phyloP scores from a whole-genome alignment of 2,329 filamentous ascomycete species.

The Aspergillus glaucus region DNA sequence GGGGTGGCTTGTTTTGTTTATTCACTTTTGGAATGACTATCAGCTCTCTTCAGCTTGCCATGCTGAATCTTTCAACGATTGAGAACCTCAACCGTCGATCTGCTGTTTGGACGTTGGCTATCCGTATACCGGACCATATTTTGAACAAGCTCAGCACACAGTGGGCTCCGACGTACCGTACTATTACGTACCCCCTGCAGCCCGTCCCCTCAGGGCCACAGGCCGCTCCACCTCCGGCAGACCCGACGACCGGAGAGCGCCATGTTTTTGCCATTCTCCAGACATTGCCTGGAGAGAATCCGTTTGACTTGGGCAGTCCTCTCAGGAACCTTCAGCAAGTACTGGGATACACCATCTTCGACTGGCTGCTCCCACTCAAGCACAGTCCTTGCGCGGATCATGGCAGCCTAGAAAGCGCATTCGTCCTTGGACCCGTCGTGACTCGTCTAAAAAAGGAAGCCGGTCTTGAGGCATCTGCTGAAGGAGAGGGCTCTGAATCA shows the following conservation, averaged over 20 bases:
- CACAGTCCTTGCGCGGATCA: slow-evolving; percentile 69
- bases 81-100: slow-evolving; percentile 62
- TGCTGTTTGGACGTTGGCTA: slow-evolving; percentile 65
- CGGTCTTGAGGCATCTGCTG: slow-evolving; percentile 23
- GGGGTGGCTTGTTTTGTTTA: slow-evolving; percentile 65
- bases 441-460: slow-evolving; percentile 47
- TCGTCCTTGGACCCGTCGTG: slow-evolving; percentile 59
- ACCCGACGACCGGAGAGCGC: slow-evolving; percentile 41
- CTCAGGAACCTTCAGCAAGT: slow-evolving; percentile 68
- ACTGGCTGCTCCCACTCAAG: slow-evolving; percentile 76
- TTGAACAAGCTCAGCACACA: slow-evolving; percentile 26
- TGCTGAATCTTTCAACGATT: slow-evolving; percentile 75
- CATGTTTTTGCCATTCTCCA: slow-evolving; percentile 74
- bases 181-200: slow-evolving; percentile 37
- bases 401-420: slow-evolving; percentile 60
- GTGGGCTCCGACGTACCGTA: slow-evolving; percentile 30
- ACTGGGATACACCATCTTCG: slow-evolving; percentile 64
- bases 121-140: slow-evolving; percentile 56
- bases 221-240: slow-evolving; percentile 10
- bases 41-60: slow-evolving; percentile 63
- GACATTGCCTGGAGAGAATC: slow-evolving; percentile 69
- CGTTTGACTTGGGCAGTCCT: slow-evolving; percentile 67
- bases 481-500: slow-evolving; percentile 1
- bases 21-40: slow-evolving; percentile 72
- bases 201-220: slow-evolving; percentile 13